Conservation (phyloP, 1,284 basidiomycete species). For the Megacollybia platyphylla region DNA sequence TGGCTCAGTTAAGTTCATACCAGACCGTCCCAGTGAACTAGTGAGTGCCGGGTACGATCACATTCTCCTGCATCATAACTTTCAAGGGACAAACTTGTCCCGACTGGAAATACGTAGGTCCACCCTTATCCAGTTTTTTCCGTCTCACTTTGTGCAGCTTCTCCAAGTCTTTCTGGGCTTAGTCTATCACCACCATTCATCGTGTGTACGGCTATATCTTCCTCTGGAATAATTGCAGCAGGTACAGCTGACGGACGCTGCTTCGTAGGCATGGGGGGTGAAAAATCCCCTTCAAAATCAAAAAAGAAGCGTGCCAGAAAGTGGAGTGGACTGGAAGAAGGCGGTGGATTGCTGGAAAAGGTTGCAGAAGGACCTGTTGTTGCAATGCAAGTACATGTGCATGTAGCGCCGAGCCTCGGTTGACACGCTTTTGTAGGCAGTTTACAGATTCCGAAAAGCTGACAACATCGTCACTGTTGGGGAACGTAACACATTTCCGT, state of each 20-base stretch:
- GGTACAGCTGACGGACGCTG: constrained; percentile 65
- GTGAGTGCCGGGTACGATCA: constrained; percentile 70
- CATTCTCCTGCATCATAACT: constrained; percentile 55
- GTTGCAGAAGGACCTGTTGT: constrained; percentile 62
- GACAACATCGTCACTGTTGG: constrained; percentile 46
- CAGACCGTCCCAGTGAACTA: constrained; percentile 53
- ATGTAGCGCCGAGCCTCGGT: background rate
- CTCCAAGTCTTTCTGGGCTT: constrained; percentile 28
- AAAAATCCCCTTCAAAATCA: constrained; percentile 25
- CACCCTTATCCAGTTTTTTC: background rate
- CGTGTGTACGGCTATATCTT: constrained; percentile 42
- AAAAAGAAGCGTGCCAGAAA: constrained; percentile 47
- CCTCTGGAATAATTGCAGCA: constrained; percentile 47
- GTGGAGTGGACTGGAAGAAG: constrained; percentile 55
- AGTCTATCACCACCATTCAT: constrained; percentile 65
- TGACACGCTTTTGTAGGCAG: constrained; percentile 20
- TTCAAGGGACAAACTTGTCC: constrained; percentile 46
- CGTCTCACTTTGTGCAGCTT: constrained; percentile 16
- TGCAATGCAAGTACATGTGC: constrained; percentile 34
- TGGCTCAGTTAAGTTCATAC: constrained; percentile 53
- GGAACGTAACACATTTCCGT: constrained; percentile 34
- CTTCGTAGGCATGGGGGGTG: constrained; percentile 55
- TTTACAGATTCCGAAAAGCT: constrained; percentile 34
- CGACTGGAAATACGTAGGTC: constrained; percentile 43
- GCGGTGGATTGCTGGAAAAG: constrained; percentile 30